Conservation (phyloP, 331 rosid genomes). For the Acacia pycnantha region DNA sequence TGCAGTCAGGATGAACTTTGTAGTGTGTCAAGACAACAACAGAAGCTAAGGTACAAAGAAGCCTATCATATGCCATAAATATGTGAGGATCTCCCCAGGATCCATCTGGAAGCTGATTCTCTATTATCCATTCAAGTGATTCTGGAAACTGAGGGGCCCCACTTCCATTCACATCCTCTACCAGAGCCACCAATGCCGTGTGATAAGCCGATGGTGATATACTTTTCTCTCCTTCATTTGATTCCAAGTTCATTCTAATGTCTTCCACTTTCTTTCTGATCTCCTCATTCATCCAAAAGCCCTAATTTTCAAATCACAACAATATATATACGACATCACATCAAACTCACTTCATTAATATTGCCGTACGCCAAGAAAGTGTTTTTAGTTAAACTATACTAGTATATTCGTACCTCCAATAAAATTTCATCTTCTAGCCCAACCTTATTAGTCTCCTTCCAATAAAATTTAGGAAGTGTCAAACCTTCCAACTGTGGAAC, state of each 20-base stretch:
- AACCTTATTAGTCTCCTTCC: not conserved
- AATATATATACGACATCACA: not conserved
- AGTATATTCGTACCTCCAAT: not conserved
- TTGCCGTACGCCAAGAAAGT: not conserved
- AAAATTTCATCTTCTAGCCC: not conserved
- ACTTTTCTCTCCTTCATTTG: slow-evolving; percentile 60
- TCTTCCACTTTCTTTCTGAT: slow-evolving; percentile 35
- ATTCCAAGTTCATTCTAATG: slow-evolving; percentile 36
- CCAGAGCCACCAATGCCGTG: slow-evolving; percentile 69
- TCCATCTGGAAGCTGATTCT: slow-evolving; percentile 55
- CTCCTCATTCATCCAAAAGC: slow-evolving; percentile 14
- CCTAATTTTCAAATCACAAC: not conserved
- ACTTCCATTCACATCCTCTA: slow-evolving; percentile 38
- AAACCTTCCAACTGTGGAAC: not conserved
- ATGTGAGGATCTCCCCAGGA: slow-evolving; percentile 60
- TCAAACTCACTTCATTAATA: not conserved
- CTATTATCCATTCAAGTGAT: slow-evolving; percentile 52
- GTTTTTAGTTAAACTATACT: not conserved
- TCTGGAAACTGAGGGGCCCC: slow-evolving; percentile 51
- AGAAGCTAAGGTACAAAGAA: slow-evolving; percentile 58
- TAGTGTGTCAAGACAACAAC: slow-evolving; percentile 50
- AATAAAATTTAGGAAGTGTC: not conserved
- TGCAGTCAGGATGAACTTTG: slow-evolving; percentile 50
- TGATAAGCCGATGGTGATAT: slow-evolving; percentile 52
- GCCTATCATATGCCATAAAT: slow-evolving; percentile 56